Base-by-base conservation (phyloP, 805 yeast genomes). In the Wickerhamiella azymoides region DNA sequence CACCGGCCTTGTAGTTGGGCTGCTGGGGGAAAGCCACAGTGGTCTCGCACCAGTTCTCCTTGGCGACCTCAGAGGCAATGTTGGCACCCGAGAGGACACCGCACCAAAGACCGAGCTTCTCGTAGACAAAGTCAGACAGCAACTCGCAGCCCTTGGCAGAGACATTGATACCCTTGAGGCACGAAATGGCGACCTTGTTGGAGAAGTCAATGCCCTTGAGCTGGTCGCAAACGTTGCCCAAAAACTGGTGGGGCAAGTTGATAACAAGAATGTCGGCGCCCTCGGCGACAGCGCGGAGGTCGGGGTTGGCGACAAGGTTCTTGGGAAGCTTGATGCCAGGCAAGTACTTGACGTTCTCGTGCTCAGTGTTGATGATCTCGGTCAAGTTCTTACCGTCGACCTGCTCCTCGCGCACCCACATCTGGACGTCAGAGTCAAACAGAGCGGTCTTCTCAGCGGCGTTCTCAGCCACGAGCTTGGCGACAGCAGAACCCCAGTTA, bases 21-120 rank as follows among this genome's bases (percentile, higher is more conserved):
- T 96, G 95, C 19, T 71, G 58, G 48, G 74, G 77, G 69, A 84
- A 92, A 18, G 96, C 98, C 53, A 92, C 85, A 10, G 98, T 88
- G 49, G 98, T 92, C 68, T 92, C 98, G 16, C 96, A 86, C 93
- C 94, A 92, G 66, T 82, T 82, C 65, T 84, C 84, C 62, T 75
- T 76, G 50, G 98, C 98, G 50, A 92, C 95, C 66, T 92, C 98
- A 40, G 93, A 85, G 38, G 98, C 98, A 57, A 92, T 73, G 69
- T 92, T 92, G 47, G 98, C 98, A 51, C 98, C 98, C 1, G 94
- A 82, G 46, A 92, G 73, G 17, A 93, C 97, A 66, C 98, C 98
- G 70, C 97, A 88, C 64, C 82, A 76, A 50, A 92, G 76, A 28
- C 88, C 89, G 54, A 92, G 73, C 56, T 77, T 73, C 57, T 84